A percentile compares a stretch with the other conserved stretches of the same genome.
Conservation (phyloP, 192 early-diverging fungal species). For the Funneliformis geosporum region DNA sequence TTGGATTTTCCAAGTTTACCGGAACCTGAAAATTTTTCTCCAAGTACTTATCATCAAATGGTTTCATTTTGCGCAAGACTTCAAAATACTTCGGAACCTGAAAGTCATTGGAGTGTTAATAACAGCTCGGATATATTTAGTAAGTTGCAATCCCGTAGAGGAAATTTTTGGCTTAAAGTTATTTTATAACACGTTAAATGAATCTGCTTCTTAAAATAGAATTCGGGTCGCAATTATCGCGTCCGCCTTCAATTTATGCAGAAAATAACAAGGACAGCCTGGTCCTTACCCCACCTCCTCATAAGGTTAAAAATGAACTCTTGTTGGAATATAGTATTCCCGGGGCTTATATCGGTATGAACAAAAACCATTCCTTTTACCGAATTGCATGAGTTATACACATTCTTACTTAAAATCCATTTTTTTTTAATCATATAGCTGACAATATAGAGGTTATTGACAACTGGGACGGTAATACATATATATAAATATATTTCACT, state of each 20-base stretch:
- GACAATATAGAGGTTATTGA: neutral
- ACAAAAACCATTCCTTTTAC: neutral
- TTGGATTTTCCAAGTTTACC: conserved; percentile 16
- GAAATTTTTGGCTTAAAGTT: neutral
- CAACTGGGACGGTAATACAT: neutral
- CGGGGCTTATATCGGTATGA: neutral
- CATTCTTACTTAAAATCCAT: neutral
- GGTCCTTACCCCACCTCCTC: neutral
- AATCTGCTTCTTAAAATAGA: neutral
- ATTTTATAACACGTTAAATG: neutral
- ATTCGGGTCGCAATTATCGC: neutral
- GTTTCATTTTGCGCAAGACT: neutral
- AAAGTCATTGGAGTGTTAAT: neutral
- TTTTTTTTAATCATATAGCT: neutral
- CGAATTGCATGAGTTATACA: neutral
- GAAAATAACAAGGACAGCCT: neutral
- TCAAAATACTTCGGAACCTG: neutral
- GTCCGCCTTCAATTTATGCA: conserved; percentile 1
- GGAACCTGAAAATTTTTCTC: conserved; percentile 19
- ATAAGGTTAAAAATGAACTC: neutral
- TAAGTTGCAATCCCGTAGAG: neutral
- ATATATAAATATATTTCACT: neutral
- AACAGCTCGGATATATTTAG: conserved; percentile 10
- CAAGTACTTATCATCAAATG: conserved; percentile 1
- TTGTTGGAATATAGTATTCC: neutral